phyloP scores from a whole-genome alignment of 352 stramenopile genomes.

The Blastocystis sp. region DNA sequence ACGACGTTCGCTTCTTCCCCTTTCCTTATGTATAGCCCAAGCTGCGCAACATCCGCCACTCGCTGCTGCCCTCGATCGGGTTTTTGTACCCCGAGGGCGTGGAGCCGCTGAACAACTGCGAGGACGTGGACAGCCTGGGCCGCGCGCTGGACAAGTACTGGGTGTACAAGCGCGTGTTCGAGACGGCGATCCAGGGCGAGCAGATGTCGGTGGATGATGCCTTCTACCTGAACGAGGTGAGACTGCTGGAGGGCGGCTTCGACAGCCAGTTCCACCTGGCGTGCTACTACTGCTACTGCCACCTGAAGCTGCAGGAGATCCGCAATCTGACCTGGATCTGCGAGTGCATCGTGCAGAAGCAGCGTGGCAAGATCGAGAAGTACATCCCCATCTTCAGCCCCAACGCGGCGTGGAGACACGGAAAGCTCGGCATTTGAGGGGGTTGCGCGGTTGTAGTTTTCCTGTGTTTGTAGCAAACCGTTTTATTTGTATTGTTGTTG shows the following conservation, averaged over 20 bases:
- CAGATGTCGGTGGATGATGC: slow-evolving; percentile 91
- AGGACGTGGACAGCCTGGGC: slow-evolving; percentile 82
- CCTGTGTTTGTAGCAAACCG: no score
- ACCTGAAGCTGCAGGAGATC: slow-evolving; percentile 94
- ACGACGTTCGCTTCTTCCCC: slow-evolving; percentile 75
- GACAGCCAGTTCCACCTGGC: slow-evolving; percentile 97
- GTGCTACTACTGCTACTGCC: slow-evolving; percentile 97
- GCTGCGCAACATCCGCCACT: slow-evolving; percentile 90
- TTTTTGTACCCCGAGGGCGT: slow-evolving; percentile 93
- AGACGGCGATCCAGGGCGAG: slow-evolving; percentile 85
- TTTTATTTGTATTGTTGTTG: not conserved
- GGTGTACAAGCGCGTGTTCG: slow-evolving; percentile 93
- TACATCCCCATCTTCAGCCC: slow-evolving; percentile 87
- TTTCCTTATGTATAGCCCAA: slow-evolving; percentile 6
- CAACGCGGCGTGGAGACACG: slow-evolving; percentile 79
- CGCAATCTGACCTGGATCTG: slow-evolving; percentile 86
- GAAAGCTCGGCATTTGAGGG: slow-evolving; percentile 59
- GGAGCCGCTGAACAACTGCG: slow-evolving; percentile 85
- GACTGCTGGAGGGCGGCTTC: slow-evolving; percentile 94
- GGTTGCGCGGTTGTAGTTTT: slow-evolving; percentile 19
- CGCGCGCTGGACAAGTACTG: slow-evolving; percentile 87
- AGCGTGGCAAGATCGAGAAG: slow-evolving; percentile 85
- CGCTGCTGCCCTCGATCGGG: slow-evolving; percentile 93
- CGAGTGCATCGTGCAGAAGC: slow-evolving; percentile 86
- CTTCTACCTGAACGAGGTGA: slow-evolving; percentile 97